Base-by-base conservation (phyloP, 768 basidiomycete species). In the Coprinellus micaceus region DNA sequence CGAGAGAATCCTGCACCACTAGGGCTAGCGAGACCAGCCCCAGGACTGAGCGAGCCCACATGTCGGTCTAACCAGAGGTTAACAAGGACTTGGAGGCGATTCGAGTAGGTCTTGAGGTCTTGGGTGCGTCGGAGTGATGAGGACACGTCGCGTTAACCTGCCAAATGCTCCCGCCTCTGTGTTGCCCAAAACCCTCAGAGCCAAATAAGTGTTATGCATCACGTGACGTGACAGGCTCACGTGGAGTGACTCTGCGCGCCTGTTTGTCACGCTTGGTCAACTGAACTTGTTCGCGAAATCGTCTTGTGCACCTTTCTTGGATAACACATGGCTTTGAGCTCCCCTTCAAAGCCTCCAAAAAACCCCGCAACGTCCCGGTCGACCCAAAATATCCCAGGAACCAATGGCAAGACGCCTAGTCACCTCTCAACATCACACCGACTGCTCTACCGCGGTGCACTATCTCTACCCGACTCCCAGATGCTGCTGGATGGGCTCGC, bases 401-500 rank as follows among this genome's bases (percentile, higher is more conserved):
- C 40, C 7, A 15, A 43, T 22, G 12, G 12, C 1, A 17, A 51
- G 28, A 62, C 60, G 15, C 58, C 64, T 19, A 54, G 52, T 28
- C 46, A 37, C 22, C 47, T 54, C 22, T 39, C 62, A 15, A 40
- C 61, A 1, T 58, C 64, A 11, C 74, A 80, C 60, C 85, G 89
- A 39, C 77, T 89, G 0, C 79, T 91, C 24, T 91, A 89, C 64
- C 84, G 89, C 50, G 89, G 89, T 7, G 80, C 88, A 0, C 75
- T 91, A 9, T 84, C 87, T 1, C 67, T 91, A 0, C 85, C 87
- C 5, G 89, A 89, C 63, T 91, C 89, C 0, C 72, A 86, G 48
- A 71, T 91, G 21, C 72, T 79, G 2, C 81, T 91, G 30, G 89
- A 91, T 63, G 89, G 89, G 5, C 66, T 91, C 19, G 86, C 86